Percentiles rank a stretch among this genome's conserved stretches.
Conservation (phyloP, 768 basidiomycete genomes). For the Candolleomyces efflorescens region DNA sequence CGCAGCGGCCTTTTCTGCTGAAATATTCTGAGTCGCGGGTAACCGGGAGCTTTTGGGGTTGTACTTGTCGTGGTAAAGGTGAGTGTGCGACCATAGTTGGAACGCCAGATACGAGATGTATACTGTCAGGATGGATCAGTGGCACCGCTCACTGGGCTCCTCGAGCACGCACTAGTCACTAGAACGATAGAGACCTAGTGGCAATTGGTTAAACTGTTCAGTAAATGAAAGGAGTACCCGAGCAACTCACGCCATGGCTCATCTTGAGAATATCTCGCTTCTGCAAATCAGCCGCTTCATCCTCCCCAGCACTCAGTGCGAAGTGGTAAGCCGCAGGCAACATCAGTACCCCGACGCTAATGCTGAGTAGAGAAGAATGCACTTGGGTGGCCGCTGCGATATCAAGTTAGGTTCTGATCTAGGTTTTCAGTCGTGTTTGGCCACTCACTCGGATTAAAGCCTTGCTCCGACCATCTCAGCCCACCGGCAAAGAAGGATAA, state of each 20-base stretch:
- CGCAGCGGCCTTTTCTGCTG: conserved; percentile 28
- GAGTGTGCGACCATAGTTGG: conserved; percentile 74
- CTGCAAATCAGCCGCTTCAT: conserved; percentile 26
- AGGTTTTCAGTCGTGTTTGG: background rate
- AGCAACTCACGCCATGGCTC: conserved; percentile 68
- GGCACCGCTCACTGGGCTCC: background rate
- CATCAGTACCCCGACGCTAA: conserved; percentile 77
- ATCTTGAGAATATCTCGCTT: conserved; percentile 54
- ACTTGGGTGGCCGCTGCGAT: conserved; percentile 62
- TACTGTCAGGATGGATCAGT: conserved; percentile 35
- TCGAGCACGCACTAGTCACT: conserved; percentile 54
- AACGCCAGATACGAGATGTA: conserved; percentile 71
- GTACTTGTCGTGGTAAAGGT: conserved; percentile 54
- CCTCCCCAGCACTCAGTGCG: conserved; percentile 33
- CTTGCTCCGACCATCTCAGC: conserved; percentile 71
- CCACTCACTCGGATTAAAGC: conserved; percentile 62
- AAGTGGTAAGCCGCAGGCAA: conserved; percentile 77
- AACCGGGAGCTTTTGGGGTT: conserved; percentile 40
- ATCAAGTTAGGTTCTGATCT: background rate
- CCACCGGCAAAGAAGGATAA: conserved; percentile 86
- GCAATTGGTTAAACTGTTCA: background rate
- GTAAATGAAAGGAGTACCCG: background rate
- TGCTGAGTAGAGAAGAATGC: conserved; percentile 67
- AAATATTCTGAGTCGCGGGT: conserved; percentile 23
- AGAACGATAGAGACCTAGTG: conserved; percentile 77